phyloP scores from a whole-genome alignment of 1,284 basidiomycete species.

The Apiotrichum siamense region DNA sequence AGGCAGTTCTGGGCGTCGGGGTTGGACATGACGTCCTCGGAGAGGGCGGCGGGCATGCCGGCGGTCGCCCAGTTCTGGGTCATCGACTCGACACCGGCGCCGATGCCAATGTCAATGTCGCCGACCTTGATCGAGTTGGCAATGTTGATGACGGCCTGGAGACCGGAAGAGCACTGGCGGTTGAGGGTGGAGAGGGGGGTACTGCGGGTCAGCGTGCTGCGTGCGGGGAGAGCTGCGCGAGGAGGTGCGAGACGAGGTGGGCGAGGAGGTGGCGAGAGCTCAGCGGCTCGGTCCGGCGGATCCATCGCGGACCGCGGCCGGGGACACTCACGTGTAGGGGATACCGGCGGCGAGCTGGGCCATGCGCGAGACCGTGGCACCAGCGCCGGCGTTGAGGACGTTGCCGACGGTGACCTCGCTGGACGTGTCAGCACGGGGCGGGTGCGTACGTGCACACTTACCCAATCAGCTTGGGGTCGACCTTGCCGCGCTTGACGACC shows the following conservation, averaged over 20 bases:
- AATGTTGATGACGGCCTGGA: conserved; percentile 80
- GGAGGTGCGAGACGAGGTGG: too few species aligned
- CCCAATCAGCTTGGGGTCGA: conserved; percentile 44
- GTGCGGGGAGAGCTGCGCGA: too few species aligned
- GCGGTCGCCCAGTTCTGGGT: conserved; percentile 72
- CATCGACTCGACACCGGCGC: conserved; percentile 95
- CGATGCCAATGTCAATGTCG: conserved; percentile 89
- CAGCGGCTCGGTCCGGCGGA: too few species aligned
- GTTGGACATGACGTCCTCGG: conserved; percentile 70
- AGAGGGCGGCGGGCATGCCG: conserved; percentile 66
- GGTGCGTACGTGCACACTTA: conserved; percentile 15
- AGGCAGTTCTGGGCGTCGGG: conserved; percentile 85
- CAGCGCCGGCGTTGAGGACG: conserved; percentile 86
- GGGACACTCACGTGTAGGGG: conserved; percentile 57
- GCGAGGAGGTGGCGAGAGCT: too few species aligned
- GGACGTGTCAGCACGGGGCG: conserved; percentile 45
- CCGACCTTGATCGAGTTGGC: conserved; percentile 79
- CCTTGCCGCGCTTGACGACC: conserved; percentile 50
- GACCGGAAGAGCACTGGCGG: conserved; percentile 88
- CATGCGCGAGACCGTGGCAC: conserved; percentile 87
- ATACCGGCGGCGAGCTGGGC: conserved; percentile 88
- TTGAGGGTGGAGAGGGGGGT: conserved; percentile 82
- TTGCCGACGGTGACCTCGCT: conserved; percentile 90
- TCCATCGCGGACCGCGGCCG: too few species aligned
- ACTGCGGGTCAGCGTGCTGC: too few species aligned